Evolutionary conservation across 495 filamentous ascomycete species (phyloP), one percentile per base, ranked within the genome.

Genomic region (Evernia prunastri): DNA sequence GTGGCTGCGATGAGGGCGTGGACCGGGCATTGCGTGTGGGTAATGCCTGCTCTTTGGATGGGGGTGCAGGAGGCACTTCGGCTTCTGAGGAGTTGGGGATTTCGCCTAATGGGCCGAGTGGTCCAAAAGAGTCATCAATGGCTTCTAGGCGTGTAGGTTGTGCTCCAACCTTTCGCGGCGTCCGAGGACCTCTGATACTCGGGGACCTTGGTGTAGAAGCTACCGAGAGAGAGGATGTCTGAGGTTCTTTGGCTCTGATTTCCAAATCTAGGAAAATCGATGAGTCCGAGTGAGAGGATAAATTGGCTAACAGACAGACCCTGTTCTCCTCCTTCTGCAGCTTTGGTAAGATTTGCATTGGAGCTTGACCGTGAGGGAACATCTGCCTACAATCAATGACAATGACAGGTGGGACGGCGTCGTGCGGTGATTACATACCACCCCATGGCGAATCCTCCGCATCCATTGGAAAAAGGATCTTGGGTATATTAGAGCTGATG

Each of bases 81-180:
- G 76, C 70, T n/a, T 66, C 73, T 51, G 74, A 73, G 56, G 78
- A 75, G 63, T 71, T 67, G 49, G 81, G 77, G 51, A 82, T 86
- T 63, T 86, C 82, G 29, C 88, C 87, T 4, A 92, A 78, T 59
- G 94, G 91, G 43, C 94, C 95, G 36, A 98, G 82, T n/a, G 94
- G 94, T 36, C 94, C 95, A 58, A 96, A 80, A 51, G 91, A 87
- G 72, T 96, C 90, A 70, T 93, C 91, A 65, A 96, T 86, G 39
- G 91, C 90, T 77, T 97, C 88, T 56, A 97, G 82, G 51, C 85
- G 85, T 45, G 90, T 95, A 40, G 89, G 82, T 72, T 94, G 91
- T 45, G 89, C 87, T 72, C 85, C 89, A 67, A 91, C 81, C 68
- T 89, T 89, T 60, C 90, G 87, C 40, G 82, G 84, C 31, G 83